Evolutionary conservation across 768 basidiomycete species (phyloP).

Genomic region (Solioccasus polychromus): DNA sequence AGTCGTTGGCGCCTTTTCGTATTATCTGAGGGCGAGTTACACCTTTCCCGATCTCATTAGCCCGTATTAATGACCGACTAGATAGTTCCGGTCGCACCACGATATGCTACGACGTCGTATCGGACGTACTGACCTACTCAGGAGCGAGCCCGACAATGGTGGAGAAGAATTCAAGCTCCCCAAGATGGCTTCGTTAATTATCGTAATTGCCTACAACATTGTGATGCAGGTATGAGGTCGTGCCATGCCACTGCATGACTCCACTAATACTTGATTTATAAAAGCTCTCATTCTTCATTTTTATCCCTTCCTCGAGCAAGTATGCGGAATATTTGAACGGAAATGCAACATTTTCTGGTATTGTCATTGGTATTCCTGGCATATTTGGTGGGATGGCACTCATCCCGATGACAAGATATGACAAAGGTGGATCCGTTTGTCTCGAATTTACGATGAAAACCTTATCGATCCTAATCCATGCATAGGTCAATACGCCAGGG

Average conservation of each 20-base stretch:
- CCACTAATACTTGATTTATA: background rate
- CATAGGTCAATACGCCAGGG: constrained; percentile 51
- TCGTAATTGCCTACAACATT: constrained; percentile 43
- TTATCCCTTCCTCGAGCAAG: constrained; percentile 62
- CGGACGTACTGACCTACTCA: background rate
- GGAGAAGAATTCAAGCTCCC: constrained; percentile 47
- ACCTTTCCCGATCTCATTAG: too few species aligned
- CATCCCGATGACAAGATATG: constrained; percentile 52
- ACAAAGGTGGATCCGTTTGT: constrained; percentile 42
- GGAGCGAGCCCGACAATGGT: constrained; percentile 12
- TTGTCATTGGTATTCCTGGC: constrained; percentile 66
- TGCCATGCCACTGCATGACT: background rate
- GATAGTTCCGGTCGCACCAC: too few species aligned
- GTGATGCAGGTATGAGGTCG: constrained; percentile 41
- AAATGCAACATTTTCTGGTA: constrained; percentile 65
- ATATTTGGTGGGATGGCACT: constrained; percentile 57
- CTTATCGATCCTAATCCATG: background rate
- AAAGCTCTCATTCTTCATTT: constrained; percentile 66
- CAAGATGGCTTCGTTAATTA: constrained; percentile 41
- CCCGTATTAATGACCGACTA: too few species aligned
- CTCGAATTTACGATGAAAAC: background rate
- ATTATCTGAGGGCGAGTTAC: too few species aligned
- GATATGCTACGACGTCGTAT: constrained; percentile 12
- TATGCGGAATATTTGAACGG: constrained; percentile 65
- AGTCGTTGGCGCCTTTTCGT: too few species aligned